Evolutionary conservation across 75 land plant genomes (phyloP), one percentile per base, ranked within the genome.

Genomic region (Larix kaempferi): DNA sequence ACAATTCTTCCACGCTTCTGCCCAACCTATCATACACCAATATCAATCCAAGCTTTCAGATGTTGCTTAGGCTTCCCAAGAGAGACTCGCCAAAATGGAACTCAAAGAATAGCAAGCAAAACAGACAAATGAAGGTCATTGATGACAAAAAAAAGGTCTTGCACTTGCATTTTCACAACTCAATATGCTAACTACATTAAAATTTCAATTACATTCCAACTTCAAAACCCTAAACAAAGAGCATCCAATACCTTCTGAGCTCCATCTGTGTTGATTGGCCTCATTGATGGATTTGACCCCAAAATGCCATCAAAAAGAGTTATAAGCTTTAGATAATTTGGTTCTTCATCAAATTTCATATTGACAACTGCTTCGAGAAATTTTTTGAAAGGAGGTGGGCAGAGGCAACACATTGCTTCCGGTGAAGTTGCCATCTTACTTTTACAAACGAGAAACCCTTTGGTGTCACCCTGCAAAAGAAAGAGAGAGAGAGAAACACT

Each of bases 1-100:
- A 77, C 83, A 37, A 93, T 29, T 13, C 98, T 86, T 55, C 86
- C 89, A 74, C 54, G 54, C 54, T 49, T 49, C 54, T 49, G 54
- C 54, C 54, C 54, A 49, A 49, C 54, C 54, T 49, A 49, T 49
- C 11, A 49, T 49, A 49, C 10, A 49, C 10, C 52, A 49, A 49
- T 8, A 49, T 8, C 12, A 11, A 49, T 49, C 12, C 54, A 49
- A 49, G 12, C 11, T 49, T 49, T 49, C 54, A 49, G 11, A 10
- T 49, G 54, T 49, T 49, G 54, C 54, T 49, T 49, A 49, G 54
- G 12, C 54, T 49, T 49, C 54, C 54, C 54, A 49, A 10, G 12
- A 49, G 54, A 10, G 12, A 49, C 54, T 49, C 11, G 2, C 54
- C 54, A 49, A 49, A 49, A 44, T 6, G 52, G 52, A 44, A 1